Conservation (phyloP, 768 basidiomycete species). For the Kondoa subrosea region DNA sequence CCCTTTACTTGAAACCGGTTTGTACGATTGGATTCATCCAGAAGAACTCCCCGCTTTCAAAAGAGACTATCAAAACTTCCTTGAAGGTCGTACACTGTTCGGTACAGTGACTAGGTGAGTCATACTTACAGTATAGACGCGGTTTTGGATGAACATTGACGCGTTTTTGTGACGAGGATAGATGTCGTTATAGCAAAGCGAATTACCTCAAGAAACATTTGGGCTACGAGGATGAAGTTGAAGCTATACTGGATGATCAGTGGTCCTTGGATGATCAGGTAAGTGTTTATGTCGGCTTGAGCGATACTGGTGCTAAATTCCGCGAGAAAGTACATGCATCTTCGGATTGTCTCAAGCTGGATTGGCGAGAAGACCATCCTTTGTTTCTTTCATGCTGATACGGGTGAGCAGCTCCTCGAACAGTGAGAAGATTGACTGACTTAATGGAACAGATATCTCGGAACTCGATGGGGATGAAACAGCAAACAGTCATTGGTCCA, state of each 20-base stretch:
- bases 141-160: too few species aligned
- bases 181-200: slow-evolving; percentile 23
- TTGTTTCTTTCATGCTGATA: slow-evolving; percentile 25
- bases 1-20: slow-evolving; percentile 16
- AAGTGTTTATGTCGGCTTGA: not conserved
- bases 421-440: not conserved
- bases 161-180: not conserved
- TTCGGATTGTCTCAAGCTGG: slow-evolving; percentile 7
- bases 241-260: slow-evolving; percentile 5
- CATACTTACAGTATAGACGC: not conserved
- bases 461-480: slow-evolving; percentile 17
- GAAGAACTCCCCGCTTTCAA: slow-evolving; percentile 19
- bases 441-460: not conserved
- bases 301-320: slow-evolving; percentile 14
- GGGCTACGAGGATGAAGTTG: slow-evolving; percentile 9
- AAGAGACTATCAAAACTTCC: slow-evolving; percentile 17
- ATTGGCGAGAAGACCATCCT: slow-evolving; percentile 22
- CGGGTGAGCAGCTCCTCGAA: not conserved
- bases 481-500: slow-evolving; percentile 18
- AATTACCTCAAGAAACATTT: slow-evolving; percentile 19
- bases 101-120: slow-evolving; percentile 27
- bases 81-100: slow-evolving; percentile 21
- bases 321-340: slow-evolving; percentile 5
- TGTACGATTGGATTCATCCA: slow-evolving; percentile 28
- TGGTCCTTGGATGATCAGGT: slow-evolving; percentile 9